phyloP scores from a whole-genome alignment of 2,329 filamentous ascomycete genomes.

The Trichoderma sp. region DNA sequence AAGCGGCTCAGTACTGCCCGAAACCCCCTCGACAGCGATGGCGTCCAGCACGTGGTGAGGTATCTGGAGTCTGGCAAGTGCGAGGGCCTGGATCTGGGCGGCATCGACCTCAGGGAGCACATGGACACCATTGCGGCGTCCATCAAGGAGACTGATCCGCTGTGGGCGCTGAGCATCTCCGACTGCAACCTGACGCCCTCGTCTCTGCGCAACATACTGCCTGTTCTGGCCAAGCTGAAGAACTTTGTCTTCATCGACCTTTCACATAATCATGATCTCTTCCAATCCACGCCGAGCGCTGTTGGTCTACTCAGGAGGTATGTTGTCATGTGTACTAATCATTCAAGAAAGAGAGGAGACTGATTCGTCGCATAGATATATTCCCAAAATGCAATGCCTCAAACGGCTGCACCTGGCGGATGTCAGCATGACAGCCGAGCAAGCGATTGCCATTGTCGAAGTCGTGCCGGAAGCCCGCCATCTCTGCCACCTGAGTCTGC shows the following conservation, averaged over 20 bases:
- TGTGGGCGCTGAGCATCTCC: conserved; percentile 84
- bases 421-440: conserved; percentile 80
- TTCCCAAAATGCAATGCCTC: conserved; percentile 75
- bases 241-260: conserved; percentile 88
- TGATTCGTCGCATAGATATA: conserved; percentile 52
- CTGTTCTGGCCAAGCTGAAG: conserved; percentile 67
- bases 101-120: conserved; percentile 69
- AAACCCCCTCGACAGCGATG: conserved; percentile 74
- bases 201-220: conserved; percentile 73
- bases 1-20: conserved; percentile 80
- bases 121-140: conserved; percentile 57
- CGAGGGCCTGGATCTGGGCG: conserved; percentile 85
- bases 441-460: conserved; percentile 88
- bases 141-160: conserved; percentile 55
- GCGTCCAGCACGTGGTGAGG: conserved; percentile 72
- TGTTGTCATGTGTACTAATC: conserved; percentile 31
- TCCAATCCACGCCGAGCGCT: conserved; percentile 72
- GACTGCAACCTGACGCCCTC: conserved; percentile 78
- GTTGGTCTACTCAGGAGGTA: conserved; percentile 74
- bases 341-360: too few species aligned
- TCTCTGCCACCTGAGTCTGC: conserved; percentile 82
- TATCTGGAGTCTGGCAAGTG: conserved; percentile 78
- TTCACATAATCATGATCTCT: conserved; percentile 84
- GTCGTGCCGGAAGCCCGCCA: conserved; percentile 80
- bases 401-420: conserved; percentile 87